phyloP scores from a whole-genome alignment of 768 basidiomycete genomes.

The Candolleomyces efflorescens region DNA sequence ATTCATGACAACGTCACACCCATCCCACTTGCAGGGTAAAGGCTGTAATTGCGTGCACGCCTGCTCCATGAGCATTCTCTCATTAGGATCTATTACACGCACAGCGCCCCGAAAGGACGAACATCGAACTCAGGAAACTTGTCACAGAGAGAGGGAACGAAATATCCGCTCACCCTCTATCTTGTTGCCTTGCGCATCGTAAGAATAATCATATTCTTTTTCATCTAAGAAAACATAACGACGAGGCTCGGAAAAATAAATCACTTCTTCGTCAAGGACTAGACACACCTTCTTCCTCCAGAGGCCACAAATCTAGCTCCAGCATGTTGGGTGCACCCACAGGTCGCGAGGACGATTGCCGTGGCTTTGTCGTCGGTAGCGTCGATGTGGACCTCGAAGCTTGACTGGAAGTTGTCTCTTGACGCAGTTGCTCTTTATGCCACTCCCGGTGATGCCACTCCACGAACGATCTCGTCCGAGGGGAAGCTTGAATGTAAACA shows the following conservation, averaged over 20 bases:
- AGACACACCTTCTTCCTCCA: slow-evolving; percentile 4
- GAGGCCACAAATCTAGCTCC: neutral
- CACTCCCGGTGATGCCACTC: too few species aligned
- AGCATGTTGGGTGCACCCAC: neutral
- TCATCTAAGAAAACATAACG: neutral
- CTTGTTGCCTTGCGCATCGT: slow-evolving; percentile 6
- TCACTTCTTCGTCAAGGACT: neutral
- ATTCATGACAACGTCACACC: slow-evolving; percentile 53
- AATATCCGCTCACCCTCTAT: slow-evolving; percentile 6
- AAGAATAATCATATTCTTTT: slow-evolving; percentile 8
- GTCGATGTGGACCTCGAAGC: neutral
- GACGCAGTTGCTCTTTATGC: too few species aligned
- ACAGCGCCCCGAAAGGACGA: slow-evolving; percentile 9
- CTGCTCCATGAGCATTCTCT: slow-evolving; percentile 40
- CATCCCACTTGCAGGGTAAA: slow-evolving; percentile 54
- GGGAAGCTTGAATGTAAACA: neutral
- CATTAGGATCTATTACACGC: slow-evolving; percentile 20
- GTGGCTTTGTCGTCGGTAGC: neutral
- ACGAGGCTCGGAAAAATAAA: neutral
- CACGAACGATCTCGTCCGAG: neutral
- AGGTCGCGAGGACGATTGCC: neutral
- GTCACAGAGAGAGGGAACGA: neutral
- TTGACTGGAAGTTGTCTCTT: neutral
- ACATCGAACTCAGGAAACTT: neutral
- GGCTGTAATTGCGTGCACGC: slow-evolving; percentile 46